phyloP scores from a whole-genome alignment of 2,329 filamentous ascomycete species.

The Fusarium mangiferae region DNA sequence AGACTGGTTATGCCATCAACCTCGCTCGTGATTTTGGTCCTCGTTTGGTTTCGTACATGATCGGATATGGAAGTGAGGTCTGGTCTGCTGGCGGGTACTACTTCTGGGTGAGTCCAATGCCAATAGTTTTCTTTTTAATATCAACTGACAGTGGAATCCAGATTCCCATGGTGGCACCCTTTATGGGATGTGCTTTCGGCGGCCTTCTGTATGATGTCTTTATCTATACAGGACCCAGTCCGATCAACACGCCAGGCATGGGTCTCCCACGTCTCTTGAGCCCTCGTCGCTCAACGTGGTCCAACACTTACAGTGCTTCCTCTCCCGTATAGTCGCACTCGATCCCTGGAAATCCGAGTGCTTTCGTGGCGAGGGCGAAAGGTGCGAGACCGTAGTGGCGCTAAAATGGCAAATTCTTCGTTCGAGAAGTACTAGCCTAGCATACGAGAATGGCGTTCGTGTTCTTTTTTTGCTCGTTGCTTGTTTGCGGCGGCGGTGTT shows the following conservation, averaged over 20 bases:
- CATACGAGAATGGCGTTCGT: not conserved
- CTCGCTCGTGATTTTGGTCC: constrained; percentile 78
- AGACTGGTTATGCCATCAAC: constrained; percentile 82
- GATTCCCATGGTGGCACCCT: constrained; percentile 79
- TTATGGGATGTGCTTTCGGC: constrained; percentile 71
- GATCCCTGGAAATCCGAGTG: not conserved
- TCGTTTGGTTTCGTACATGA: constrained; percentile 70
- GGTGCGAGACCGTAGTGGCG: not conserved
- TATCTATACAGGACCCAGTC: constrained; percentile 76
- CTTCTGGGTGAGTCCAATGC: constrained; percentile 68
- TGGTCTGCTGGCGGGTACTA: constrained; percentile 76
- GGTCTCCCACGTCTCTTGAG: constrained; percentile 65
- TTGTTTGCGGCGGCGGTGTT: not conserved
- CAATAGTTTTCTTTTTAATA: not conserved
- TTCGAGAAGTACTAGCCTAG: not conserved
- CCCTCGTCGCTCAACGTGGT: constrained; percentile 50
- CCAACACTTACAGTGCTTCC: constrained; percentile 47
- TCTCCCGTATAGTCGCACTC: constrained; percentile 33
- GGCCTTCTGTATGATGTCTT: constrained; percentile 75
- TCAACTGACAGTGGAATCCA: constrained; percentile 43
- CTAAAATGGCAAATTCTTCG: not conserved
- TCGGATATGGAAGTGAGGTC: constrained; percentile 75
- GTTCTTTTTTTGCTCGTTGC: not conserved
- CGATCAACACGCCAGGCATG: constrained; percentile 74
- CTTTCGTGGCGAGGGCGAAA: not conserved